phyloP scores from a whole-genome alignment of 768 basidiomycete species.

The Cantharellus anzutake region DNA sequence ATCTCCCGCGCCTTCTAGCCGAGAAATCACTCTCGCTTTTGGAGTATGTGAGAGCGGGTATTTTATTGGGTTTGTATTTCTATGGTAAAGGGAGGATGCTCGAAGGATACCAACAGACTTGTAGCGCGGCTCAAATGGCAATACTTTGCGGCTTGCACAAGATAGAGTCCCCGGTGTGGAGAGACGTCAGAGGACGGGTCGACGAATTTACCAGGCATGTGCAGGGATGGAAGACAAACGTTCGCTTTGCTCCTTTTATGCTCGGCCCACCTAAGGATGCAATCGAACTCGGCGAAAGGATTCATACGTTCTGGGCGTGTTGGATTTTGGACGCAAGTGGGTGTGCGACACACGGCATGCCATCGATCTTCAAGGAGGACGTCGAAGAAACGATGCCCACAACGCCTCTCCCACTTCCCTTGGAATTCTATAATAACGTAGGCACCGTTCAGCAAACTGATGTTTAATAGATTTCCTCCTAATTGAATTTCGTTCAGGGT shows the following conservation, averaged over 20 bases:
- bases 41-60: constrained; percentile 1
- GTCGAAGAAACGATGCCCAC: background rate
- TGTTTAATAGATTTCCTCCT: background rate
- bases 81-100: constrained; percentile 3
- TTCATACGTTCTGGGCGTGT: constrained; percentile 8
- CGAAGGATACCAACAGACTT: constrained; percentile 5
- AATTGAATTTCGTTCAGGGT: background rate
- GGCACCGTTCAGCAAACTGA: background rate
- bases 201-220: background rate
- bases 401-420: background rate
- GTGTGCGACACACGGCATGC: background rate
- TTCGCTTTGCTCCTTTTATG: background rate
- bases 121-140: constrained; percentile 1
- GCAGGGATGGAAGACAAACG: background rate
- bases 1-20: too few species aligned
- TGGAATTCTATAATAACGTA: background rate
- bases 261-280: background rate
- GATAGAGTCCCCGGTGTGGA: background rate
- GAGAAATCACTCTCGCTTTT: background rate
- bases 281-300: constrained; percentile 7
- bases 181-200: background rate
- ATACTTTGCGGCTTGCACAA: constrained; percentile 6
- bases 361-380: background rate
- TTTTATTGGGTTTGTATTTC: constrained; percentile 4
- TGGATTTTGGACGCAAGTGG: background rate